Base-by-base conservation (phyloP, 2,329 filamentous ascomycete species). In the Xylariaceae sp. region DNA sequence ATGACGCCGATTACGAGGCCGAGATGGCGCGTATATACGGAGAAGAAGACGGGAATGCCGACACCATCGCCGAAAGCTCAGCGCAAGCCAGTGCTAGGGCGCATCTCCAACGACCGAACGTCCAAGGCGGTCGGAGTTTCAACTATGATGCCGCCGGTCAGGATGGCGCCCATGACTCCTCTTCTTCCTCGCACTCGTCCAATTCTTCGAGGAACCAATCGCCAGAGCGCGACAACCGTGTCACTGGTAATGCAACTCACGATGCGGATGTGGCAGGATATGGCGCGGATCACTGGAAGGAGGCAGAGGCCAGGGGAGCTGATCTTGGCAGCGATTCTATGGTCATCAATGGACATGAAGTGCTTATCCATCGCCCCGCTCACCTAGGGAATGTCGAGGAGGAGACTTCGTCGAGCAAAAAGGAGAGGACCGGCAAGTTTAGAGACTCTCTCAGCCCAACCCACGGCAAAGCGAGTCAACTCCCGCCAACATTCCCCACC, bases 191-290 rank as follows among this genome's bases (percentile, higher is more conserved):
- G 11, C 41, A 41, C 18, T 53, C 53, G 10, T 57, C 57, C 11
- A 51, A 48, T 58, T 66, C 44, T 56, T 70, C 54, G 11, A 81
- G 78, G 30, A 42, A 45, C 22, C 55, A 52, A 43, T 62, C 62
- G 3, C 52, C 58, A 11, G 55, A 58, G 40, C 57, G 52, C 18
- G 83, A 87, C 58, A 66, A 76, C 10, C 75, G 80, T 44, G 75
- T 86, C n/a, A 79, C 75, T 14, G 72, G 75, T 14, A 86, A 86
- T 59, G 60, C 74, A 5, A 75, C 78, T 31, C 87, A 91, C 63
- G 76, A 81, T 49, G 78, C 83, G 48, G 91, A 96, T 62, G 83
- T 96, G 18, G 83, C 85, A 46, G 91, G 92, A 0, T 81, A 85
- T 50, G 90, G 90, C 1, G 62, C 75, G 4, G 92, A 97, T 64